phyloP scores from a whole-genome alignment of 106 monocot species.

The Allium fistulosum region DNA sequence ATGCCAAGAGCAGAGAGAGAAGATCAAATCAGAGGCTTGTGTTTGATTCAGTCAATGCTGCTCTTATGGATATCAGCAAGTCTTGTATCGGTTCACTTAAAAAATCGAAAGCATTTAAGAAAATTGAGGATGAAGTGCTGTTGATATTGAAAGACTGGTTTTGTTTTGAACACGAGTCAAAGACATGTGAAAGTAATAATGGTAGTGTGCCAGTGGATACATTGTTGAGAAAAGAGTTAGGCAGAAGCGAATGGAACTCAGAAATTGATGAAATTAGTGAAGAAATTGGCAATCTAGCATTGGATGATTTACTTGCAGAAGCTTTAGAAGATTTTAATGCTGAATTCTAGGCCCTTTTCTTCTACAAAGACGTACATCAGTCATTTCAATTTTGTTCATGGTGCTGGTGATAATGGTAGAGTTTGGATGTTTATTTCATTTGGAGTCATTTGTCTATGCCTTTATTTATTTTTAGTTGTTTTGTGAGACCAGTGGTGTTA shows the following conservation, averaged over 20 bases:
- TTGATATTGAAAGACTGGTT: conserved; percentile 34
- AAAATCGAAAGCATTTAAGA: background rate
- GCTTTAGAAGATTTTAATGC: conserved; percentile 9
- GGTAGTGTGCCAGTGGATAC: conserved; percentile 13
- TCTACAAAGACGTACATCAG: too few relatives aligned
- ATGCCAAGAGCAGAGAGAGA: conserved; percentile 44
- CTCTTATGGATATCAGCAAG: conserved; percentile 39
- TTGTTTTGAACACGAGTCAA: conserved; percentile 6
- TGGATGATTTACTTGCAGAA: conserved; percentile 48
- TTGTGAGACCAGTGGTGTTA: too few relatives aligned
- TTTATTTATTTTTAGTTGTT: too few relatives aligned
- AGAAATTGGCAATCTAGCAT: conserved; percentile 29
- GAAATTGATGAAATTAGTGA: conserved; percentile 32
- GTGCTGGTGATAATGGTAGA: too few relatives aligned
- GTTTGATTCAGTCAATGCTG: conserved; percentile 73
- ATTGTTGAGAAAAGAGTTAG: conserved; percentile 31
- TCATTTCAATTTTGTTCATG: too few relatives aligned
- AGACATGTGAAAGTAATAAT: conserved; percentile 14
- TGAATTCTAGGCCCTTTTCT: too few relatives aligned
- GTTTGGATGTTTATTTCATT: too few relatives aligned
- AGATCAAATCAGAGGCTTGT: conserved; percentile 70
- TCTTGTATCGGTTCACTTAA: conserved; percentile 6
- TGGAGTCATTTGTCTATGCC: too few relatives aligned
- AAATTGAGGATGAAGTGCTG: conserved; percentile 37
- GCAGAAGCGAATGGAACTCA: conserved; percentile 22